phyloP scores from a whole-genome alignment of 2,329 filamentous ascomycete species.

The Stagonosporopsis cucurbitacearum region DNA sequence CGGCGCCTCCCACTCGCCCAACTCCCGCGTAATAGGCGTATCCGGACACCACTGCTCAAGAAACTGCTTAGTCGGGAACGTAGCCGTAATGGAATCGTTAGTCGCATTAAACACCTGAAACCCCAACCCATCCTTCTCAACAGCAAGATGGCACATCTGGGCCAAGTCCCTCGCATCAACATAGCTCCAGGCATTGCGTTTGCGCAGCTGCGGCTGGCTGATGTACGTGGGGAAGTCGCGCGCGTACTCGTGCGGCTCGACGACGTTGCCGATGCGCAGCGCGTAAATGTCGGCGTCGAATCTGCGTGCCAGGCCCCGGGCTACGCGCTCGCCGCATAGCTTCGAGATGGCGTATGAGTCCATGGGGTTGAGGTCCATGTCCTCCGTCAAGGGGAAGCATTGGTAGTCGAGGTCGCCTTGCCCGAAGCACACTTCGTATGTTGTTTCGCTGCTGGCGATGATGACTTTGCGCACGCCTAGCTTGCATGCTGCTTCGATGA shows the following conservation, averaged over 20 bases:
- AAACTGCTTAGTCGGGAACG: slow-evolving; percentile 59
- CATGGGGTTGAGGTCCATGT: slow-evolving; percentile 65
- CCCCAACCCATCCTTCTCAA: slow-evolving; percentile 62
- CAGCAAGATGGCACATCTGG: slow-evolving; percentile 64
- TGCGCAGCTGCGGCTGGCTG: slow-evolving; percentile 57
- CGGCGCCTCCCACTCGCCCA: slow-evolving; percentile 66
- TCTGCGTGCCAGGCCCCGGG: slow-evolving; percentile 62
- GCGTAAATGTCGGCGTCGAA: slow-evolving; percentile 66
- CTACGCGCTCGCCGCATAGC: slow-evolving; percentile 64
- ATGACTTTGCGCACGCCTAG: slow-evolving; percentile 68
- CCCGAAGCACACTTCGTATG: slow-evolving; percentile 67
- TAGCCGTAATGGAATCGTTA: slow-evolving; percentile 66
- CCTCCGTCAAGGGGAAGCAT: slow-evolving; percentile 65
- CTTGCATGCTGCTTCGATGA: slow-evolving; percentile 68
- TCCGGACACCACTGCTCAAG: slow-evolving; percentile 58
- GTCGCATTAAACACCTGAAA: slow-evolving; percentile 71
- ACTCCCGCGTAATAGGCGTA: slow-evolving; percentile 60
- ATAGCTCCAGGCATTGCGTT: slow-evolving; percentile 68
- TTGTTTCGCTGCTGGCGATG: slow-evolving; percentile 65
- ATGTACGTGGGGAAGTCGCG: slow-evolving; percentile 61
- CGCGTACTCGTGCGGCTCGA: slow-evolving; percentile 67
- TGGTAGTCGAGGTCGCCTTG: slow-evolving; percentile 65
- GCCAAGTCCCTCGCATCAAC: slow-evolving; percentile 68
- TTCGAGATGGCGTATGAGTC: slow-evolving; percentile 69
- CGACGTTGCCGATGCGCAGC: slow-evolving; percentile 66